Evolutionary conservation across 2,329 filamentous ascomycete species (phyloP).

Genomic region (Scleromitrula shiraiana): DNA sequence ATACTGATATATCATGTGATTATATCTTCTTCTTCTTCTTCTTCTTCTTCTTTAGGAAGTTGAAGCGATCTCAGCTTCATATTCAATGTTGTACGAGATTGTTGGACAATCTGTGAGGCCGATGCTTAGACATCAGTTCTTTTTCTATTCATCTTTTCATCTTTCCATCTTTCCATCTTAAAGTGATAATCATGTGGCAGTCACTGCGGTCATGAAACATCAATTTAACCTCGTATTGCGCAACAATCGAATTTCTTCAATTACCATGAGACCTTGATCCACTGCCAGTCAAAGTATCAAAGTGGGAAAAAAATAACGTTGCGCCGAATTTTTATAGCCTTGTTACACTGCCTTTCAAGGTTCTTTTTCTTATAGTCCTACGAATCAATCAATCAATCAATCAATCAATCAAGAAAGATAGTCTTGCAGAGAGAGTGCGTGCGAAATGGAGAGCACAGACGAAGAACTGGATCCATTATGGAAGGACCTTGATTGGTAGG

Average conservation of each 20-base stretch:
- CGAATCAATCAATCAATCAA: no score
- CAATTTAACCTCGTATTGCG: background rate
- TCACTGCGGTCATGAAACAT: background rate
- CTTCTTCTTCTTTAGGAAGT: no score
- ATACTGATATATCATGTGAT: background rate
- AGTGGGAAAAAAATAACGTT: background rate
- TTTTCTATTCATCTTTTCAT: no score
- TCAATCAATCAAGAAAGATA: no score
- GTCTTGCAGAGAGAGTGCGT: no score
- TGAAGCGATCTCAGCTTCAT: no score
- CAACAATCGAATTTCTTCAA: background rate
- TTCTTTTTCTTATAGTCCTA: no score
- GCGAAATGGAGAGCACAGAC: conserved; percentile 46
- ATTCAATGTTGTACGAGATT: no score
- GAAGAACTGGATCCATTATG: conserved; percentile 28
- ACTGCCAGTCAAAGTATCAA: background rate
- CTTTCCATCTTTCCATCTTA: no score
- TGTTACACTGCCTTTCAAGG: no score
- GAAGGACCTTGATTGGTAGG: conserved; percentile 28
- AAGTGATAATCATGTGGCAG: no score
- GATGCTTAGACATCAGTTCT: background rate
- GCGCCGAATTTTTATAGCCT: background rate
- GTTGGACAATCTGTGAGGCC: conserved; percentile 7
- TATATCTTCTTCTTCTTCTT: no score
- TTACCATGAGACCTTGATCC: background rate